Evolutionary conservation across 1,284 basidiomycete genomes (phyloP).

Genomic region (Peniophora sp.): DNA sequence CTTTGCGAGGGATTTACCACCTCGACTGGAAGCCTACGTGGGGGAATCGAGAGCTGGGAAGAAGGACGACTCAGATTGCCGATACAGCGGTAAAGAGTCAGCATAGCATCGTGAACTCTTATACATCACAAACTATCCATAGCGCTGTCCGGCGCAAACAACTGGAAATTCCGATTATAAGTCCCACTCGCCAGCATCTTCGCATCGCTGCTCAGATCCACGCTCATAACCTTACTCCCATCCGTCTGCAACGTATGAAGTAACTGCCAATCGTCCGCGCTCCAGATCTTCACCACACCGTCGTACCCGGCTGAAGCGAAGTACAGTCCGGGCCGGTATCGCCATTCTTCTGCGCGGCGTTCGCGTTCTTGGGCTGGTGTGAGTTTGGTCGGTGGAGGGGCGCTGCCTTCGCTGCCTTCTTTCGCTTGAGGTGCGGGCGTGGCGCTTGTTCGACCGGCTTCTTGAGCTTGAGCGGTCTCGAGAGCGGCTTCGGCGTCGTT

Average conservation of each 20-base stretch:
- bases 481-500: no score
- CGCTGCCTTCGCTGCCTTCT: conserved; percentile 4
- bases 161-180: conserved; percentile 89
- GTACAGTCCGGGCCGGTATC: conserved; percentile 81
- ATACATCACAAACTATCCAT: conserved; percentile 1
- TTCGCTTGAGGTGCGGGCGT: no score
- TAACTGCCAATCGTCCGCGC: conserved; percentile 96
- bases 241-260: conserved; percentile 86
- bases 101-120: no score
- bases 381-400: conserved; percentile 5
- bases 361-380: conserved; percentile 5
- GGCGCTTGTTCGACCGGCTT: no score
- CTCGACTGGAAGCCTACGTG: no score
- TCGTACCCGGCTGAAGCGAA: conserved; percentile 94
- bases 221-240: conserved; percentile 96
- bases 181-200: conserved; percentile 84
- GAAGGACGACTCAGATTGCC: no score
- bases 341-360: conserved; percentile 46
- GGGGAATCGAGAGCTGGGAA: no score
- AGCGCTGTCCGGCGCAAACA: conserved; percentile 62
- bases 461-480: no score
- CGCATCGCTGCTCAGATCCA: conserved; percentile 81
- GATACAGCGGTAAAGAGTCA: no score
- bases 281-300: conserved; percentile 93
- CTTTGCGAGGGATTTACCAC: no score